Percentiles rank a stretch among this genome's conserved stretches.
Conservation (phyloP, 2,329 filamentous ascomycete species). For the Colletotrichum somersetense region DNA sequence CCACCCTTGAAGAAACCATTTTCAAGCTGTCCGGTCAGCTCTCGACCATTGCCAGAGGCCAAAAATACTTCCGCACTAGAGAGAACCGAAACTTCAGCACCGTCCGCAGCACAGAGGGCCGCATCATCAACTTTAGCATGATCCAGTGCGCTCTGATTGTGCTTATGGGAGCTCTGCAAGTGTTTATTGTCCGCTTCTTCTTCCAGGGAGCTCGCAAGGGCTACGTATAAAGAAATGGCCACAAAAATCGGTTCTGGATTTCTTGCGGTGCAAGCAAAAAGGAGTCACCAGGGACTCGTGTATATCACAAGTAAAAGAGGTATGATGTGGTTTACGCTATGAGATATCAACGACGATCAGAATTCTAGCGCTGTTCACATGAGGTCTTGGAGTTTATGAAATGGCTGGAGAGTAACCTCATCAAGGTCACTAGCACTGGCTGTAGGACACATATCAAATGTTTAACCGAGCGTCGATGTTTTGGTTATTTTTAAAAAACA, state of each 20-base stretch:
- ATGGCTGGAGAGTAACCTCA: not conserved
- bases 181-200: slow-evolving; percentile 98
- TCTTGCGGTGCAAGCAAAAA: slow-evolving; percentile 30
- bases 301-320: slow-evolving; percentile 40
- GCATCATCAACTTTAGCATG: slow-evolving; percentile 97
- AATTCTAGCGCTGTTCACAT: slow-evolving; percentile 24
- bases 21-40: slow-evolving; percentile 94
- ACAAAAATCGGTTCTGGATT: slow-evolving; percentile 32
- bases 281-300: slow-evolving; percentile 38
- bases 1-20: slow-evolving; percentile 90
- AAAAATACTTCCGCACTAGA: slow-evolving; percentile 99
- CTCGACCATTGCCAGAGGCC: slow-evolving; percentile 94
- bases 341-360: slow-evolving; percentile 38
- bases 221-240: slow-evolving; percentile 67
- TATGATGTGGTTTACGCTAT: slow-evolving; percentile 38
- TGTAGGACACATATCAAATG: slow-evolving; percentile 20
- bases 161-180: slow-evolving; percentile 94
- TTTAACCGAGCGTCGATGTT: slow-evolving; percentile 19
- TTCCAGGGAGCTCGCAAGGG: slow-evolving; percentile 85
- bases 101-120: slow-evolving; percentile 92
- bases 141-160: slow-evolving; percentile 93
- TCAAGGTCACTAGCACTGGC: slow-evolving; percentile 13
- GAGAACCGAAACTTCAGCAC: slow-evolving; percentile 99
- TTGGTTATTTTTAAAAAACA: not conserved
- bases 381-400: not conserved